Conservation (phyloP, 108 stramenopile species). For the Pseudonitzschia multistriata region DNA sequence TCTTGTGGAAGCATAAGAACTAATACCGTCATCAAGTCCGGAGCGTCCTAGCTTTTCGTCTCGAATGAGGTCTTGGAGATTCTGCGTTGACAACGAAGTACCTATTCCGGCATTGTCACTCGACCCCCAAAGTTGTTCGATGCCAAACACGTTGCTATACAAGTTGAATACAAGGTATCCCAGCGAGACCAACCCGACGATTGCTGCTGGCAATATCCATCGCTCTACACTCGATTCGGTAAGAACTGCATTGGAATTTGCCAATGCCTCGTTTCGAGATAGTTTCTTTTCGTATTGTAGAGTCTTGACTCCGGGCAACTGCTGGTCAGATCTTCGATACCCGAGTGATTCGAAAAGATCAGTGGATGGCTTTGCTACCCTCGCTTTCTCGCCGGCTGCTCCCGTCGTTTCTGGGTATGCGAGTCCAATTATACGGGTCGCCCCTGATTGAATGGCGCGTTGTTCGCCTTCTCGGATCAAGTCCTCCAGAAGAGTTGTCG, state of each 20-base stretch:
- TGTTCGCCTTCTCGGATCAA: constrained; percentile 12
- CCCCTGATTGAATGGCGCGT: constrained; percentile 12
- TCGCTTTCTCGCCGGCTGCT: no score
- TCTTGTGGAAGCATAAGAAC: background rate
- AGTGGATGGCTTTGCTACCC: background rate
- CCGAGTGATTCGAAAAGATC: constrained; percentile 13
- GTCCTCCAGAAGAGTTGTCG: background rate
- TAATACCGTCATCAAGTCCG: constrained; percentile 1
- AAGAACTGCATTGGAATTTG: no score
- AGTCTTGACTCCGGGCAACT: constrained; percentile 8
- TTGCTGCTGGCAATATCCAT: background rate
- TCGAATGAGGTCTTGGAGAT: constrained; percentile 12
- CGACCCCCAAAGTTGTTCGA: constrained; percentile 14
- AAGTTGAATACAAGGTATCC: background rate
- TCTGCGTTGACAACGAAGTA: constrained; percentile 1
- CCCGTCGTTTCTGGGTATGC: constrained; percentile 7
- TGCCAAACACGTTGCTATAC: constrained; percentile 10
- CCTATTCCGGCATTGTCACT: constrained; percentile 20
- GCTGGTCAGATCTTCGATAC: background rate
- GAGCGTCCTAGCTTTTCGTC: constrained; percentile 18
- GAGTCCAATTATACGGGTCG: constrained; percentile 16
- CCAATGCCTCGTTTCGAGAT: background rate
- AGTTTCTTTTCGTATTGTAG: constrained; percentile 21
- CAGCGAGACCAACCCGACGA: background rate
- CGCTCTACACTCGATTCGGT: background rate